Evolutionary conservation across 768 basidiomycete species (phyloP).

Genomic region (Holtermannia corniformis): DNA sequence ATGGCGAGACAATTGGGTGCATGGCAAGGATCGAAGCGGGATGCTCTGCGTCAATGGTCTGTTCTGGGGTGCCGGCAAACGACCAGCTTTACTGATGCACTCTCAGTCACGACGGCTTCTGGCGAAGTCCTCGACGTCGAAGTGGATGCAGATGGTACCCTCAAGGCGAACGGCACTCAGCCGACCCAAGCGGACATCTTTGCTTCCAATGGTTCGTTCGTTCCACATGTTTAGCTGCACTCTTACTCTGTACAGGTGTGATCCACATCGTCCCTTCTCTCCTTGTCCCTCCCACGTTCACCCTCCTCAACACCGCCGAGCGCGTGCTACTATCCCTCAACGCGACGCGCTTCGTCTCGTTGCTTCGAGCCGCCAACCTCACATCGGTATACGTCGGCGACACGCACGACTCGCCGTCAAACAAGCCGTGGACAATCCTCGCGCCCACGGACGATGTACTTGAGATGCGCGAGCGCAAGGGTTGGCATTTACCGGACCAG

Average conservation of each 20-base stretch:
- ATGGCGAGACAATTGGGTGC: conserved; percentile 37
- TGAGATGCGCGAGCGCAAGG: conserved; percentile 29
- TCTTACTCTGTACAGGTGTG: conserved; percentile 51
- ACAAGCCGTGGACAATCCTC: conserved; percentile 66
- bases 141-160: conserved; percentile 49
- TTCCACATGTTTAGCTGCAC: background rate
- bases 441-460: conserved; percentile 84
- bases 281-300: conserved; percentile 63
- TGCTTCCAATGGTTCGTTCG: conserved; percentile 61
- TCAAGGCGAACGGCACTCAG: conserved; percentile 44
- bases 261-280: conserved; percentile 78
- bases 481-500: background rate
- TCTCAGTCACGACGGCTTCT: conserved; percentile 15
- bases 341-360: conserved; percentile 78
- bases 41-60: background rate
- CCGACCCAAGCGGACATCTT: conserved; percentile 64
- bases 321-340: conserved; percentile 88
- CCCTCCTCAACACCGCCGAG: conserved; percentile 72
- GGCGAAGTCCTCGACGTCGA: conserved; percentile 19
- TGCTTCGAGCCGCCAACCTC: conserved; percentile 75
- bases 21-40: background rate
- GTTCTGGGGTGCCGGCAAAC: too few relatives aligned
- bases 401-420: conserved; percentile 25
- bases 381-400: conserved; percentile 40
- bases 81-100: too few relatives aligned